These are phyloP conservation scores for Dianthus caryophyllus DNA, from an alignment of 148 eudicot species.

Conservation along the genomic window DNA sequence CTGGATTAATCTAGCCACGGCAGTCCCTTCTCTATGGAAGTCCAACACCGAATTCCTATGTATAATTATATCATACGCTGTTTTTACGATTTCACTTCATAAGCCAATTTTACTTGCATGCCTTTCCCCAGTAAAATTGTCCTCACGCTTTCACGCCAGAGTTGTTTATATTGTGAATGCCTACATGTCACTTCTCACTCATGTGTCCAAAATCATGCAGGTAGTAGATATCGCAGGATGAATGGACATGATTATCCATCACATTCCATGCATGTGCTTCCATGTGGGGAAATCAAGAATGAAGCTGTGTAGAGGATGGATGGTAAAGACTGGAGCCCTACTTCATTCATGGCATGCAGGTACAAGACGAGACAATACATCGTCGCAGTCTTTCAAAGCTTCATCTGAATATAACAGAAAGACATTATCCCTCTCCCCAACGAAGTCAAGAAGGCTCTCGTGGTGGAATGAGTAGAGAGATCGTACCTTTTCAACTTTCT, in stretches of 20 bases:
- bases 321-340: constrained; percentile 82
- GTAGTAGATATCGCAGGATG: constrained; percentile 90
- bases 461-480: too few species aligned
- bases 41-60: constrained; percentile 71
- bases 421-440: too few species aligned
- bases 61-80: constrained; percentile 25
- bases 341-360: constrained; percentile 89
- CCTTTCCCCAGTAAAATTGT: not conserved
- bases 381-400: not conserved
- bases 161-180: not conserved
- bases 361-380: constrained; percentile 21
- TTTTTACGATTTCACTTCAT: not conserved
- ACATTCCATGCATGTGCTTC: constrained; percentile 62
- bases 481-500: too few species aligned
- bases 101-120: not conserved
- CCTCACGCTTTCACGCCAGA: not conserved
- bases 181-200: not conserved
- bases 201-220: constrained; percentile 34
- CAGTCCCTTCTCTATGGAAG: constrained; percentile 61
- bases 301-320: constrained; percentile 92
- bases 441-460: too few species aligned
- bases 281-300: constrained; percentile 81
- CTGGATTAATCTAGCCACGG: constrained; percentile 59
- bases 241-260: constrained; percentile 90
- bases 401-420: too few species aligned